Evolutionary conservation across 2,329 filamentous ascomycete species (phyloP).

Genomic region (Cladosporium austrohemisphaericum): DNA sequence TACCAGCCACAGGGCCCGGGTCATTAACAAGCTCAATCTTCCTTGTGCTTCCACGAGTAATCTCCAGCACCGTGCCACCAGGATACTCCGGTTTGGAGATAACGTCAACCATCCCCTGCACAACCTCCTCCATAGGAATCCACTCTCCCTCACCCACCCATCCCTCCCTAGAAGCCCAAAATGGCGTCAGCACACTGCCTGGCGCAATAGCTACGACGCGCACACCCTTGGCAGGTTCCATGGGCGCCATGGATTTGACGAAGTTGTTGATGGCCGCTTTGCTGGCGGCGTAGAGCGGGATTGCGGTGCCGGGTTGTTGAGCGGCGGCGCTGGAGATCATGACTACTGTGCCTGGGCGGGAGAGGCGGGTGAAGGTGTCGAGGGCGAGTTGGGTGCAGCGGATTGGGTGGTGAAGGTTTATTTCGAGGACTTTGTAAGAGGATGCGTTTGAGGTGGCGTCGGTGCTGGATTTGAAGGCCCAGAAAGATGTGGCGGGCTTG

Average conservation of each 20-base stretch:
- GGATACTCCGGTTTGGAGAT: slow-evolving; percentile 13
- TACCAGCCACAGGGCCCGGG: background rate
- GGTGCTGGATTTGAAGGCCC: slow-evolving; percentile 11
- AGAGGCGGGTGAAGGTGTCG: slow-evolving; percentile 28
- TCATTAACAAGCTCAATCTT: slow-evolving; percentile 13
- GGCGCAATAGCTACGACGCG: slow-evolving; percentile 57
- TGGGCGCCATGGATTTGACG: slow-evolving; percentile 45
- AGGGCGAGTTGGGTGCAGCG: slow-evolving; percentile 43
- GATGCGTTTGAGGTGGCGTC: background rate
- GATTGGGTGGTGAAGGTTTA: slow-evolving; percentile 44
- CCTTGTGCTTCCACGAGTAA: slow-evolving; percentile 3
- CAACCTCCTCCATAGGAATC: slow-evolving; percentile 14
- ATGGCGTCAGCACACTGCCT: slow-evolving; percentile 51
- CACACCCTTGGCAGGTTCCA: slow-evolving; percentile 48
- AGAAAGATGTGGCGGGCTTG: slow-evolving; percentile 12
- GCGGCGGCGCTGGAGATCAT: slow-evolving; percentile 42
- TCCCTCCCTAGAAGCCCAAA: slow-evolving; percentile 12
- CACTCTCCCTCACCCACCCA: slow-evolving; percentile 13
- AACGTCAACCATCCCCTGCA: slow-evolving; percentile 17
- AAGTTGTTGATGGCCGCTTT: slow-evolving; percentile 42
- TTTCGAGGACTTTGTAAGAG: slow-evolving; percentile 35
- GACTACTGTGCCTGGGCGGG: slow-evolving; percentile 27
- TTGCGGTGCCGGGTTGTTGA: slow-evolving; percentile 32
- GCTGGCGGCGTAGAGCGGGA: slow-evolving; percentile 39
- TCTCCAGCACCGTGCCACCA: slow-evolving; percentile 15